Evolutionary conservation across 164 flowering plant species (phyloP).

Genomic region (Aristolochia fimbriata): DNA sequence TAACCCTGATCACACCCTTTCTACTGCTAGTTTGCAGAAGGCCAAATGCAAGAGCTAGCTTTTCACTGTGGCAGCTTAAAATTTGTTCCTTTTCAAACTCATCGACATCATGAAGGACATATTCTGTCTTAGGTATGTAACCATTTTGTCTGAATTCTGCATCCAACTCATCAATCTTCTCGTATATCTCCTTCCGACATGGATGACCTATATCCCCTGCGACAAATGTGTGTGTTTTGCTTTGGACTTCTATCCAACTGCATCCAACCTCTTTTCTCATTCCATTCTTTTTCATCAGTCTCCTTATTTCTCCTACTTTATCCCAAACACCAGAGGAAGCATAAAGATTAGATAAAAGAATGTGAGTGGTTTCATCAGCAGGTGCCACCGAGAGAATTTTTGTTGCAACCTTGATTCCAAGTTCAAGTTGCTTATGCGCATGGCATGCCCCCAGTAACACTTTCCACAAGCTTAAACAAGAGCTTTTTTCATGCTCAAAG

Average conservation of each 20-base stretch:
- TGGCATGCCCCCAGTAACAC: constrained; percentile 8
- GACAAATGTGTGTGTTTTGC: constrained; percentile 4
- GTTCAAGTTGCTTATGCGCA: not conserved
- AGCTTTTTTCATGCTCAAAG: not conserved
- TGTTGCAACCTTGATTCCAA: constrained; percentile 1
- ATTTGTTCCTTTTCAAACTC: constrained; percentile 4
- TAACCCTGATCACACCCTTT: not conserved
- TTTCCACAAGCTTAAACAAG: constrained; percentile 4
- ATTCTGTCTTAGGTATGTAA: constrained; percentile 1
- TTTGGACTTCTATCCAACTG: constrained; percentile 8
- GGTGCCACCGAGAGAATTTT: constrained; percentile 4
- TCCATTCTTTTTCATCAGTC: constrained; percentile 6
- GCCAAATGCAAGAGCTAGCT: constrained; percentile 1
- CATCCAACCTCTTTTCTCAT: constrained; percentile 6
- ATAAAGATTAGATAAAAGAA: constrained; percentile 9
- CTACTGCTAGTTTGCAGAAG: not conserved
- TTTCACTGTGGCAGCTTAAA: constrained; percentile 2
- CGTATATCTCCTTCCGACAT: not conserved
- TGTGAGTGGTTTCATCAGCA: not conserved
- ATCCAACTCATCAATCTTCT: constrained; percentile 4
- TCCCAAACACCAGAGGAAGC: not conserved
- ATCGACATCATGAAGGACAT: constrained; percentile 5
- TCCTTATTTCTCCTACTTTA: constrained; percentile 1
- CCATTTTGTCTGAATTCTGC: constrained; percentile 2
- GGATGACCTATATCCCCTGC: constrained; percentile 2